Percentiles rank a stretch among this genome's conserved stretches.
phyloP scores from a whole-genome alignment of 495 filamentous ascomycete species.

The Terfezia claveryi region DNA sequence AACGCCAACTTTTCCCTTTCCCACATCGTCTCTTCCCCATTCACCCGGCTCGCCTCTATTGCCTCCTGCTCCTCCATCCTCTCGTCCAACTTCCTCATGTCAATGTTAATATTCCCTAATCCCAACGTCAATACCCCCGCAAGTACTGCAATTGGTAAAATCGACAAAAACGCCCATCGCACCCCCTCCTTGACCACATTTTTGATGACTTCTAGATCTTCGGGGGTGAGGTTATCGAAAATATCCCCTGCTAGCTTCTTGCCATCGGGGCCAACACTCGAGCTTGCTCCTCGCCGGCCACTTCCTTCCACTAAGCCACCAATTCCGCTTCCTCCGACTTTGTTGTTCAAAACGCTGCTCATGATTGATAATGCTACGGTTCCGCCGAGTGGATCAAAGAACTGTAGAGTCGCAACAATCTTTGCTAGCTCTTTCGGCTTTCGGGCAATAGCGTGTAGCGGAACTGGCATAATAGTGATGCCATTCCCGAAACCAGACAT shows the following conservation, averaged over 20 bases:
- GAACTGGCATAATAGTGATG: constrained; percentile 19
- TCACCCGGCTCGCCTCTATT: background rate
- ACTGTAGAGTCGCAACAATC: constrained; percentile 22
- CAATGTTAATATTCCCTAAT: constrained; percentile 23
- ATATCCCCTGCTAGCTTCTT: background rate
- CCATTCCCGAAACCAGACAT: constrained; percentile 25
- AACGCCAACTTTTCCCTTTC: background rate
- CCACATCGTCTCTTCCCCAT: background rate
- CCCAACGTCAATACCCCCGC: constrained; percentile 20
- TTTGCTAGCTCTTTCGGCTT: constrained; percentile 23
- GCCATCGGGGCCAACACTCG: background rate
- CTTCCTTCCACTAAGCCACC: background rate
- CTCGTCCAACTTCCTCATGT: background rate
- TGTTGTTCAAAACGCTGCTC: constrained; percentile 28
- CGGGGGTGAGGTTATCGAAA: background rate
- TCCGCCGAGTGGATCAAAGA: constrained; percentile 26
- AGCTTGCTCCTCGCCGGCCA: constrained; percentile 3
- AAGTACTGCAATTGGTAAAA: constrained; percentile 25
- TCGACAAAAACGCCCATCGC: constrained; percentile 26
- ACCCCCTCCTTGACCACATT: constrained; percentile 20
- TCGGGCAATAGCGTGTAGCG: constrained; percentile 23
- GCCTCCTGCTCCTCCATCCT: constrained; percentile 22
- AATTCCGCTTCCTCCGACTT: constrained; percentile 9
- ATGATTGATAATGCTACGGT: constrained; percentile 27
- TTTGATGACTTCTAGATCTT: constrained; percentile 5